Evolutionary conservation across 345 rosid genomes (phyloP).

Genomic region (Fremontodendron californicum): DNA sequence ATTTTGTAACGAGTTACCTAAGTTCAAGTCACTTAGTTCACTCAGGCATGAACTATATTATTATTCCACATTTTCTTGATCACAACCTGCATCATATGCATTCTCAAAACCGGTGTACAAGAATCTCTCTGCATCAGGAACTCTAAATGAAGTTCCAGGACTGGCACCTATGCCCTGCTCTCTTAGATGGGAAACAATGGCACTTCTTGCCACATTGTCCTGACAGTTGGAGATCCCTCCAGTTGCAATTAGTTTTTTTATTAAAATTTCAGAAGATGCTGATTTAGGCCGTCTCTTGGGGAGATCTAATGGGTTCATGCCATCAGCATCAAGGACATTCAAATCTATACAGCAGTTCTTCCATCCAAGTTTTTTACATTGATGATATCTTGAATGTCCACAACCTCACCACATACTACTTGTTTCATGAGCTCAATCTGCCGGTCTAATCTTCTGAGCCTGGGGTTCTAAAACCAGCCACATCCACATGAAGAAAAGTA

Average conservation of each 20-base stretch:
- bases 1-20: slow-evolving; percentile 9
- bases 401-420: slow-evolving; percentile 35
- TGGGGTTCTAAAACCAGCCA: slow-evolving; percentile 63
- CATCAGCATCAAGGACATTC: slow-evolving; percentile 60
- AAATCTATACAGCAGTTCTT: slow-evolving; percentile 72
- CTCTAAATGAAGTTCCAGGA: slow-evolving; percentile 79
- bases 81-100: slow-evolving; percentile 24
- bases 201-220: slow-evolving; percentile 34
- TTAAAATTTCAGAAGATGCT: slow-evolving; percentile 62
- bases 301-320: slow-evolving; percentile 78
- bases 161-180: slow-evolving; percentile 60
- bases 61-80: slow-evolving; percentile 36
- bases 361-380: slow-evolving; percentile 65
- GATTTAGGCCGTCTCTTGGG: slow-evolving; percentile 67
- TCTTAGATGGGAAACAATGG: slow-evolving; percentile 42
- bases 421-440: slow-evolving; percentile 73
- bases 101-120: slow-evolving; percentile 51
- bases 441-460: slow-evolving; percentile 67
- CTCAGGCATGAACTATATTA: slow-evolving; percentile 43
- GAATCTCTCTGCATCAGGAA: slow-evolving; percentile 87
- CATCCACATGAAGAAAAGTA: slow-evolving; percentile 85
- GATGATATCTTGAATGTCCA: slow-evolving; percentile 44
- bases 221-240: slow-evolving; percentile 60
- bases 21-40: slow-evolving; percentile 35
- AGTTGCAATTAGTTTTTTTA: slow-evolving; percentile 73